Base-by-base conservation (phyloP, 768 basidiomycete species). In the Serendipita sp. region DNA sequence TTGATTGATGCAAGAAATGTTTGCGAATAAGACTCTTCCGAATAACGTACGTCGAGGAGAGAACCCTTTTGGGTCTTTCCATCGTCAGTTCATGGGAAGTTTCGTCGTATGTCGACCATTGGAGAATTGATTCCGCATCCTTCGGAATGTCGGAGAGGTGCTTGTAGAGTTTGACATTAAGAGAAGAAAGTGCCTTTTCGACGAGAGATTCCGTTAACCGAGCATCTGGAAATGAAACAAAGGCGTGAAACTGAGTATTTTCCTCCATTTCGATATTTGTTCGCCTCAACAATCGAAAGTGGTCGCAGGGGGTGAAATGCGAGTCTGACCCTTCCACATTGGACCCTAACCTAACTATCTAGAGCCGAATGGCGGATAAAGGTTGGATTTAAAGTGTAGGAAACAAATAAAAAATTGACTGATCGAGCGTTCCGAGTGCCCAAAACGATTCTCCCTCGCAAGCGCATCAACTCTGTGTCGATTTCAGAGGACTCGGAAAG, bases 1-100 rank as follows among this genome's bases (percentile, higher is more conserved):
- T 80, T 62, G 83, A 85, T 38, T 83, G 81, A 3, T 92, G 86
- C 2, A 99, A 79, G 72, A 86, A 93, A 71, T 96, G 92, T 73
- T 98, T 98, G 64, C 96, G 83, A 68, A 98, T 98, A 64, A 99
- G 79, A 41, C 88, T 86, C 73, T 98, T 96, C 66, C 94, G 82
- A 71, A 94, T 92, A 13, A 84, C 86, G 71, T 93, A 94, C 41
- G 86, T 86, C 7, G 89, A 94, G 0, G 90, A 81, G 38, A 93
- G 79, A 44, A 84, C 79, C 18, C 71, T 70, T 28, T 76, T 69
- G 10, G 79, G 80, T 48, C 80, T 71, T 5, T 76, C 69, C 67
- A 83, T 80, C 8, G 86, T 86, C 34, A 86, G 79, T 68, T 84
- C 82, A 67, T 94, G 92, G 68, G 89, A 83, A 65, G 95, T 81